Evolutionary conservation across 257 asterid species (phyloP), one percentile per base, ranked within the genome.

Genomic region (Solanum chaucha): DNA sequence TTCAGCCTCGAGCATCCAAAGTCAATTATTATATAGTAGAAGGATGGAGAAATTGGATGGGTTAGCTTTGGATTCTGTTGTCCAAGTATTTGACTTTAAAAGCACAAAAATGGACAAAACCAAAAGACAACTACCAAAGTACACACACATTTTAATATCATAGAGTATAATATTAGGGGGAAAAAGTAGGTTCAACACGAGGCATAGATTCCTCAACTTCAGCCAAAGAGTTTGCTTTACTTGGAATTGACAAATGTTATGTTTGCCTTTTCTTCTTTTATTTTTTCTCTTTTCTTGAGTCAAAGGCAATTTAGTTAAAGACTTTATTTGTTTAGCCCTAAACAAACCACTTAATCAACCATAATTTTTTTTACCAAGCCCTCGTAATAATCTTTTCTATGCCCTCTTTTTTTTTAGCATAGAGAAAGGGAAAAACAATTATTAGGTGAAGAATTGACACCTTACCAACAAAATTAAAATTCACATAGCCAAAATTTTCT

Each of bases 1-100:
- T 6, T n/a, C n/a, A n/a, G n/a, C n/a, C n/a, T n/a, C n/a, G n/a
- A 88, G 90, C 44, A 88, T 88, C 83, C 87, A 82, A 88, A 82
- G 88, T 88, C 85, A 86, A 73, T 40, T 40, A 40, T 40, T 40
- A 51, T 48, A 58, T 5, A 82, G 71, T 28, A 32, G 58, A 36
- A 35, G 48, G 5, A 10, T 41, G 35, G 35, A 86, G 48, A 65
- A 35, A 73, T 32, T 34, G 58, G 28, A 48, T 48, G 59, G 74
- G 72, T 35, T 40, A n/a, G 87, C 90, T 41, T 88, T 71, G 90
- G 90, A 88, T 88, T 86, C 89, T 73, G 20, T 12, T 36, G 64
- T 28, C 48, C 58, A 83, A 22, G 80, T 22, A 86, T 55, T 87
- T 72, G 89, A 87, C 89, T 87, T 87, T 34, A 72, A 20, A 67